Evolutionary conservation across 208 protist genomes (phyloP), one percentile per base, ranked within the genome.

Genomic region (Acanthamoeba lugdunensis): DNA sequence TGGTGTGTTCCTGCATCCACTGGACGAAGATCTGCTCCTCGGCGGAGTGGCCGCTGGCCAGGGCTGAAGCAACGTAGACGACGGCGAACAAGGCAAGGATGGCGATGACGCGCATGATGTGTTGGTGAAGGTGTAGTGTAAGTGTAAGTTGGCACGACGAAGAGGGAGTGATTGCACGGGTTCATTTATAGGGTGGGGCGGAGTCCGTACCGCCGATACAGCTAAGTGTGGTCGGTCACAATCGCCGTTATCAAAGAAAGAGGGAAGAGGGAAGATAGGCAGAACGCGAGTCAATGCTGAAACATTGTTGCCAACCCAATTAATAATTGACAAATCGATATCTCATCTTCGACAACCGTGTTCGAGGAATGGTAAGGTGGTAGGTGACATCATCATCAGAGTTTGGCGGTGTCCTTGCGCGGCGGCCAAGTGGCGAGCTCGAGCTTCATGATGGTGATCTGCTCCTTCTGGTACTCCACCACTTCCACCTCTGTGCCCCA

Each of bases 371-470:
- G 5, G 4, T 45, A 9, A 45, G 41, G 41, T 11, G 45, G 45
- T 48, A 6, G 8, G 7, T 48, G 45, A 11, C 37, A 41, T 4
- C 37, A 41, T 41, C 45, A 21, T 67, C 25, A 67, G 7, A 67
- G 23, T 67, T 28, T 23, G 23, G 61, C 61, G 25, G 23, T 25
- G 23, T 67, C 61, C 23, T 28, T 67, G 52, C 18, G 52, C 61
- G 71, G 52, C 61, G 71, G 71, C 71, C 71, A 79, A 37, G 71
- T 50, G 33, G 71, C 71, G 33, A 79, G 71, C 71, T 79, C 71
- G 71, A 79, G 71, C 71, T 79, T 79, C 71, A 79, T 79, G 71
- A 79, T 79, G 30, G 7, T 50, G 28, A 79, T 79, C 71, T 48
- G 14, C 16, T 37, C 37, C 30, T 79, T 79, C 71, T 79, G 71